Evolutionary conservation across 2,329 filamentous ascomycete species (phyloP).

Genomic region (Sporothrix mexicana): DNA sequence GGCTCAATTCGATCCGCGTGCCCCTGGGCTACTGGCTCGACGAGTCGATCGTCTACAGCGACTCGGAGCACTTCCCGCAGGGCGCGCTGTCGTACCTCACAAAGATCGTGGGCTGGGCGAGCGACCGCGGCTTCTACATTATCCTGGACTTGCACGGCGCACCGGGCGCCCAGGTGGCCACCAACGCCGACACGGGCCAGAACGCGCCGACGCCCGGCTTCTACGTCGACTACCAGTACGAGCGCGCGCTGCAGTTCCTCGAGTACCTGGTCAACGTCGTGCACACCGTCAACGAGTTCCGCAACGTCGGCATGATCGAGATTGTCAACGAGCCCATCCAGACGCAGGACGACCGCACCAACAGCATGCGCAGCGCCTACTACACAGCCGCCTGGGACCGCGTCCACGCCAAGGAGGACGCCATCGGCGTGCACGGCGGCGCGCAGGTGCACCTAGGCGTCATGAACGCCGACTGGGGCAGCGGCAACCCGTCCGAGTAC

Average conservation of each 20-base stretch:
- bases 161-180: constrained; percentile 53
- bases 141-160: constrained; percentile 61
- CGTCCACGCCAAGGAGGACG: constrained; percentile 57
- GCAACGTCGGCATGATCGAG: constrained; percentile 64
- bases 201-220: constrained; percentile 52
- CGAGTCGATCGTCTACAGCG: constrained; percentile 54
- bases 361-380: constrained; percentile 49
- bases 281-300: constrained; percentile 55
- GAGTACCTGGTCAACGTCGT: constrained; percentile 60
- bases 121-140: constrained; percentile 57
- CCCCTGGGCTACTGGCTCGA: constrained; percentile 63
- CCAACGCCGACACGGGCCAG: constrained; percentile 56
- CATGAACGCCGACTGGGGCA: constrained; percentile 60
- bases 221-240: constrained; percentile 62
- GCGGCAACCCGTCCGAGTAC: constrained; percentile 57
- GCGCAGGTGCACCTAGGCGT: constrained; percentile 59
- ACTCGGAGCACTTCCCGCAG: constrained; percentile 57
- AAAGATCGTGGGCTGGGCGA: constrained; percentile 55
- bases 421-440: constrained; percentile 49
- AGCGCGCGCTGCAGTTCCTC: constrained; percentile 61
- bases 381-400: constrained; percentile 54
- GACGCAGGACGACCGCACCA: constrained; percentile 38
- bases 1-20: constrained; percentile 60
- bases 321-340: constrained; percentile 64
- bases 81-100: constrained; percentile 56